Base-by-base conservation (phyloP, 73 alveolate species). In the Durusdinium trenchii region DNA sequence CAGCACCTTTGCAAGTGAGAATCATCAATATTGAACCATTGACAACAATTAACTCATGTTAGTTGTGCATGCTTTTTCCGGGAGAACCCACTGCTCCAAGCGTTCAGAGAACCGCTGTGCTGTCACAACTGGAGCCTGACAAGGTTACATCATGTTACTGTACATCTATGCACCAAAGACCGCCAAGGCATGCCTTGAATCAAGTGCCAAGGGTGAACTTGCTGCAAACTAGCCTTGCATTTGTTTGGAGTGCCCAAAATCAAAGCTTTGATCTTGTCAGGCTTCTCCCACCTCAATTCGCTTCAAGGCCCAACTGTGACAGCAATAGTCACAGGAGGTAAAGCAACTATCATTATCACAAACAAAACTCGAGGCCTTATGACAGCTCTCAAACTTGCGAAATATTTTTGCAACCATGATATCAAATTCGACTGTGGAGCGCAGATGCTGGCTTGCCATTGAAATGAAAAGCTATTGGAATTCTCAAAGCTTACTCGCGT, bases 51-150 rank as follows among this genome's bases (percentile, higher is more conserved):
- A 9, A 6, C n/a, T n/a, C n/a, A n/a, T n/a, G n/a, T n/a, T 75
- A 32, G 16, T 0, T 75, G 85, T 75, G 52, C 16, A 40, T 38
- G 43, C 42, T 42, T 79, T 62, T 23, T 28, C 89, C 30, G 42
- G 28, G 89, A 18, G 42, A 45, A 30, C 1, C 89, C 38, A 62
- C 89, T 79, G 89, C 64, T 79, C 89, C 12, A 79, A 62, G 40
- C 89, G 89, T 35, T 84, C 76, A 48, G 94, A 84, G 60, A 84
- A 84, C 94, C 94, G 45, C 51, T 84, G 94, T 16, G 94, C 94
- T 35, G 94, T 84, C 46, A 84, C 94, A 48, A 84, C 94, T 10
- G 94, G 94, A 46, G 94, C 94, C 94, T 84, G n/a, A 52, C 85
- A 36, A n/a, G 54, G 85, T 23, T 69, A 18, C 82, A 69, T 35